Evolutionary conservation across 169 alveolate genomes (phyloP), one percentile per base, ranked within the genome.

Genomic region (Eimeria necatrix): DNA sequence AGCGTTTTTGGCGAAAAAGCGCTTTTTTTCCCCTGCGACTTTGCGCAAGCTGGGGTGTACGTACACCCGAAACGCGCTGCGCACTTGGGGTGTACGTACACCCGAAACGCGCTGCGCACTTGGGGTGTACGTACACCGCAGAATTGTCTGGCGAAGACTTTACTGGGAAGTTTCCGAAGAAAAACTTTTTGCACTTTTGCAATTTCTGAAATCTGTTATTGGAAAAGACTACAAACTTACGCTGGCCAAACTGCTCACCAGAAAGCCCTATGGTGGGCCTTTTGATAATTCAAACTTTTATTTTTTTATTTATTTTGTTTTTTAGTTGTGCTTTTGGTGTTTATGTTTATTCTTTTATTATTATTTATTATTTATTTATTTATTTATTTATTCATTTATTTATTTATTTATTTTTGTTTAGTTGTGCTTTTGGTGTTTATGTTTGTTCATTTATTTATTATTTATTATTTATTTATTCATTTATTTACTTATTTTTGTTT

Each of bases 151-250:
- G 53, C 91, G 91, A 10, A 73, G 91, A 10, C 91, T 84, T 49
- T 68, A 68, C 24, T 52, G 91, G 78, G 20, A 49, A 24, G 24
- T 41, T 12, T 6, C 24, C 46, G 64, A 14, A 9, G 78, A 84
- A 18, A 5, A 24, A 1, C 73, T 84, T 16, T 51, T 5, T 7
- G 53, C 59, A 5, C 59, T 84, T 10, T 76, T 84, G 41, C 78
- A 52, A 52, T 84, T 84, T 59, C 74, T 84, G 20, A 53, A 84
- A 56, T 24, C 14, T 3, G 91, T 84, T 18, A 51, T 84, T n/a
- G 91, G 91, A 14, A 52, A 76, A 24, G 26, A 32, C 59, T 84
- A 84, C 56, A 68, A 84, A 24, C 91, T 84, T 59, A 56, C 91
- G 76, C 24, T 84, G 4, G 10, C 76, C 26, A 84, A 84, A n/a